Percentiles rank a stretch among this genome's conserved stretches.
phyloP scores from a whole-genome alignment of 768 basidiomycete genomes.

The Obba rivulosa region DNA sequence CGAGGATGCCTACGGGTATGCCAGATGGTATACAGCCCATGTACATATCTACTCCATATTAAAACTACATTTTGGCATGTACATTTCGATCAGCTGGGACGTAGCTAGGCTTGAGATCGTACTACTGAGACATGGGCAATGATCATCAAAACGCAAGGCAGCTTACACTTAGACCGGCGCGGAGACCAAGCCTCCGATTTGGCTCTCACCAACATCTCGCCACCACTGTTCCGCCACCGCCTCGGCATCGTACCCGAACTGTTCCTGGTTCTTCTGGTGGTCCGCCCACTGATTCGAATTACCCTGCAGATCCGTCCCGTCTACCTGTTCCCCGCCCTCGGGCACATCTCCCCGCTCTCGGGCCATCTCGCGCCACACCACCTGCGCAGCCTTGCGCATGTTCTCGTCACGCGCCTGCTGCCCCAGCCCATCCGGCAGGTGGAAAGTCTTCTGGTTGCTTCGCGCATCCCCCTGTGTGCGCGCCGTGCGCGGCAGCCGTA shows the following conservation, averaged over 20 bases:
- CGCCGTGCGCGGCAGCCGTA: slow-evolving; percentile 45
- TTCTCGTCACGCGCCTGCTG: slow-evolving; percentile 45
- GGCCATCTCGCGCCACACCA: slow-evolving; percentile 24
- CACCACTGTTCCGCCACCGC: slow-evolving; percentile 47
- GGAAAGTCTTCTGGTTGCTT: slow-evolving; percentile 49
- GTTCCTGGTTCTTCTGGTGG: slow-evolving; percentile 36
- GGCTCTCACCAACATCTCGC: slow-evolving; percentile 25
- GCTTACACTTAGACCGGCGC: too few relatives aligned
- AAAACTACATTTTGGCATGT: too few relatives aligned
- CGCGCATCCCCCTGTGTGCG: slow-evolving; percentile 44
- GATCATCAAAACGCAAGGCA: too few relatives aligned
- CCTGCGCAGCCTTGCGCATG: slow-evolving; percentile 46
- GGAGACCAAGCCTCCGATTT: too few relatives aligned
- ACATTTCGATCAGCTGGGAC: too few relatives aligned
- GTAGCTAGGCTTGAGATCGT: too few relatives aligned
- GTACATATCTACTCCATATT: not conserved
- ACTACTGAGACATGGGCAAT: too few relatives aligned
- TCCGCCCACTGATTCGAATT: slow-evolving; percentile 60
- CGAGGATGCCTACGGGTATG: not conserved
- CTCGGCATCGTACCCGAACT: slow-evolving; percentile 56
- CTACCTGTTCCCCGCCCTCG: slow-evolving; percentile 14
- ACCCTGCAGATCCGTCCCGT: slow-evolving; percentile 20
- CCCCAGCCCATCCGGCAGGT: slow-evolving; percentile 47
- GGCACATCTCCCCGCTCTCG: slow-evolving; percentile 5
- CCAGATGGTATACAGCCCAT: not conserved